Evolutionary conservation across 2,329 filamentous ascomycete species (phyloP).

Genomic region (Hypoxylon sp.): DNA sequence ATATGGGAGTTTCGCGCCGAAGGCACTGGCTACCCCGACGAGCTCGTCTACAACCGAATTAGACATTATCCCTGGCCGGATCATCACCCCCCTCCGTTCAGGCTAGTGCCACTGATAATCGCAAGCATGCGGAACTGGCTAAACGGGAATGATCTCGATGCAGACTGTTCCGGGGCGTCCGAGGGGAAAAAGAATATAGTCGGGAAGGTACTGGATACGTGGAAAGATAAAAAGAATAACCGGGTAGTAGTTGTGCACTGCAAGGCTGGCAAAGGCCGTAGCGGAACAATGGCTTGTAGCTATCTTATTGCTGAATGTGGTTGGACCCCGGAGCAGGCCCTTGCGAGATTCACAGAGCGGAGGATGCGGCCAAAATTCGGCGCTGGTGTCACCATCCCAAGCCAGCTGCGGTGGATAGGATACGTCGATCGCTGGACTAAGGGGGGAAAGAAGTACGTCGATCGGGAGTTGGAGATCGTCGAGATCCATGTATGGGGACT

Average conservation of each 20-base stretch:
- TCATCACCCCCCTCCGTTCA: constrained; percentile 95
- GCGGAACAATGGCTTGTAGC: constrained; percentile 87
- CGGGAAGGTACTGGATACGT: constrained; percentile 50
- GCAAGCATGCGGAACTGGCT: constrained; percentile 95
- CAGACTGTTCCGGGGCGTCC: constrained; percentile 45
- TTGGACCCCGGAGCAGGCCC: constrained; percentile 68
- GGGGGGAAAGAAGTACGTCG: constrained; percentile 82
- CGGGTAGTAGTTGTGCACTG: constrained; percentile 94
- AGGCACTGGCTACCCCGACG: constrained; percentile 94
- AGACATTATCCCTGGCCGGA: constrained; percentile 97
- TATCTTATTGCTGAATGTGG: constrained; percentile 91
- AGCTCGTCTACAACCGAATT: constrained; percentile 86
- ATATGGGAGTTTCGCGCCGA: constrained; percentile 99
- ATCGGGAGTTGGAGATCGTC: constrained; percentile 85
- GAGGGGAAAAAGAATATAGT: constrained; percentile 47
- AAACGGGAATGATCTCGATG: constrained; percentile 64
- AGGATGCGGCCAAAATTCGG: constrained; percentile 94
- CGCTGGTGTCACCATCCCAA: constrained; percentile 91
- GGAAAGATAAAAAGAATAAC: constrained; percentile 57
- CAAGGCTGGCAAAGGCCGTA: constrained; percentile 96
- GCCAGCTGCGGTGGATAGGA: constrained; percentile 86
- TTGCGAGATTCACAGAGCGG: constrained; percentile 78
- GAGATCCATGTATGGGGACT: constrained; percentile 94
- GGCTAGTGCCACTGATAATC: constrained; percentile 88
- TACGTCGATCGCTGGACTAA: constrained; percentile 92